Percentiles rank a stretch among this genome's conserved stretches.
phyloP scores from a whole-genome alignment of 2,329 filamentous ascomycete species.

The Dothiorella sarmentorum region DNA sequence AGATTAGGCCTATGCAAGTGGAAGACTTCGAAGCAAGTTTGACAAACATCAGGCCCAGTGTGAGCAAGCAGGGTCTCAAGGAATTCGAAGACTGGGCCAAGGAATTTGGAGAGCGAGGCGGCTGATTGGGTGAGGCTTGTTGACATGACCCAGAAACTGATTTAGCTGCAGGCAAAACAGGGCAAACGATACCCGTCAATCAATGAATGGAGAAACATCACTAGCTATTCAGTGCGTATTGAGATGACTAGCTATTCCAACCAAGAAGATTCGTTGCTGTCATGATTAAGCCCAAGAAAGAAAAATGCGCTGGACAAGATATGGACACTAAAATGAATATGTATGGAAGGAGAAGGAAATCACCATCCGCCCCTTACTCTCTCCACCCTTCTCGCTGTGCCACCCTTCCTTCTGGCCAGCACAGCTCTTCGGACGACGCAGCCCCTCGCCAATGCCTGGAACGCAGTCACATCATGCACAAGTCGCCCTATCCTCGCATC shows the following conservation, averaged over 20 bases:
- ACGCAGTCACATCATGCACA: slow-evolving; percentile 36
- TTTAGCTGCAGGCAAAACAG: neutral
- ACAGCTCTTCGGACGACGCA: slow-evolving; percentile 37
- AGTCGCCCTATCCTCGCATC: slow-evolving; percentile 34
- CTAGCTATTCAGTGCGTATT: too few relatives aligned
- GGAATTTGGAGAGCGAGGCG: slow-evolving; percentile 89
- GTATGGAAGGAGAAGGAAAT: neutral
- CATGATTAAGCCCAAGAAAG: too few relatives aligned
- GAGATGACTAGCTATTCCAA: too few relatives aligned
- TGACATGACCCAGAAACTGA: neutral
- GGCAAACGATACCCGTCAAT: too few relatives aligned
- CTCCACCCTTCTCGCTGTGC: slow-evolving; percentile 31
- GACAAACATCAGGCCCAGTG: slow-evolving; percentile 80
- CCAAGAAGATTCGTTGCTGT: too few relatives aligned
- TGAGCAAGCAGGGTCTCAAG: slow-evolving; percentile 78
- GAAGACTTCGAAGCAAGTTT: slow-evolving; percentile 82
- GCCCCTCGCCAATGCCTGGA: slow-evolving; percentile 45
- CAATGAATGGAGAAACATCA: too few relatives aligned
- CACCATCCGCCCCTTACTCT: slow-evolving; percentile 34
- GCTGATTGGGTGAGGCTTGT: slow-evolving; percentile 43
- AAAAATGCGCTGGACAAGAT: too few relatives aligned
- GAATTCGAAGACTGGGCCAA: slow-evolving; percentile 92
- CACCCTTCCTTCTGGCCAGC: slow-evolving; percentile 24
- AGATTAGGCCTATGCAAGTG: slow-evolving; percentile 83
- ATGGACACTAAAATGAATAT: too few relatives aligned